Evolutionary conservation across 2,329 filamentous ascomycete genomes (phyloP), one percentile per base, ranked within the genome.

Genomic region (Aureobasidium pullulans): DNA sequence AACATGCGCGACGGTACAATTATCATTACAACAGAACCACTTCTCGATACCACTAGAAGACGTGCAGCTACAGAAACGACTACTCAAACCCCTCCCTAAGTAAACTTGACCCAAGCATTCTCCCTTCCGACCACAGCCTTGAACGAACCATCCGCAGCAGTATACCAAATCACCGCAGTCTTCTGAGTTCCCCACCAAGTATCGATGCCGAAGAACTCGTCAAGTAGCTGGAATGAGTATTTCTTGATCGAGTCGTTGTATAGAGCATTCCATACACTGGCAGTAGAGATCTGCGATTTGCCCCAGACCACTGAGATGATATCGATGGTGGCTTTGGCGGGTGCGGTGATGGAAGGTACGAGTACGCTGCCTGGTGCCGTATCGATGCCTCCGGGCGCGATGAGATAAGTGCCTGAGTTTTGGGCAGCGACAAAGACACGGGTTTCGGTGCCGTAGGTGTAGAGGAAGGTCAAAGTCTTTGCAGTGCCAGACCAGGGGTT

Each of bases 381-480:
- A 31, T 28, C 39, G 19, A 11, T 29, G 6, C 34, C 34, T 1
- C 31, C 32, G 37, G 48, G 37, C 16, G 19, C n/a, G 23, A 52
- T 34, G 11, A 28, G 57, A 36, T 56, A 57, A 11, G 31, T 29
- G 23, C 56, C 54, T 11, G 40, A 29, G 39, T 59, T 49, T 4
- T 52, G 13, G 15, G 47, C 29, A n/a, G 54, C 47, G 34, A 36
- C 11, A 29, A 53, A 61, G 16, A 59, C 47, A 10, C 60, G 60
- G 5, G 47, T 53, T 43, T 59, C 60, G 39, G 44, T 37, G 56
- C 40, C 47, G 48, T 61, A 59, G 31, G 60, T 59, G 40, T 59
- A 54, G 9, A 61, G 60, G n/a, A 61, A 29, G 47, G 40, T 31
- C 37, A 61, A 15, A 16, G 46, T 16, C 60, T 61, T 61, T 10